Conservation (phyloP, 352 stramenopile genomes). For the Globisporangium irregulare region DNA sequence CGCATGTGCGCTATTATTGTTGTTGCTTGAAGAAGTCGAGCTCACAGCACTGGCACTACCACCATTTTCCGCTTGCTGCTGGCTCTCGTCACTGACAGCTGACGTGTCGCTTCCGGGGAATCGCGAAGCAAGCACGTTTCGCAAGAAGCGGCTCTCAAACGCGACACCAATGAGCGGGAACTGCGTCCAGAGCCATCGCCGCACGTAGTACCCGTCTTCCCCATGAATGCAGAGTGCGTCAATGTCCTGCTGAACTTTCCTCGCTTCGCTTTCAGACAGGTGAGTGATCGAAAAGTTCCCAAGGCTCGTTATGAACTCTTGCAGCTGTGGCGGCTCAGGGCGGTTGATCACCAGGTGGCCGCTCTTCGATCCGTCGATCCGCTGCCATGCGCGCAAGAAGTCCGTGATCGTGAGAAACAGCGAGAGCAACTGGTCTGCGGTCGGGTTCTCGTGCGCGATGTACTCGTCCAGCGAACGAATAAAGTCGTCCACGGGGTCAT, state of each 20-base stretch:
- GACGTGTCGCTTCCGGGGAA: constrained; percentile 1
- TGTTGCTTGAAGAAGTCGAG: neutral
- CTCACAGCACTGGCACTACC: neutral
- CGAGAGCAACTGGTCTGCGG: constrained; percentile 54
- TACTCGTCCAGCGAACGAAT: constrained; percentile 77
- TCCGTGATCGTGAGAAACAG: constrained; percentile 80
- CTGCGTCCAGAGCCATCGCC: constrained; percentile 82
- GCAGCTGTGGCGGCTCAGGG: constrained; percentile 58
- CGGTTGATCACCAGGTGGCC: constrained; percentile 31
- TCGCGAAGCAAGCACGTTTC: constrained; percentile 22
- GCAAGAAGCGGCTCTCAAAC: constrained; percentile 69
- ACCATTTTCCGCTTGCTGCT: neutral
- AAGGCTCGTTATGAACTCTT: constrained; percentile 71
- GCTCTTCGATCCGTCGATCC: constrained; percentile 20
- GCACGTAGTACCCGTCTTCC: constrained; percentile 75
- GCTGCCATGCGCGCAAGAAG: constrained; percentile 73
- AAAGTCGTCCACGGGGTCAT: constrained; percentile 81
- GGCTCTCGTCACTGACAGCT: constrained; percentile 3
- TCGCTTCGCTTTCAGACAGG: constrained; percentile 47
- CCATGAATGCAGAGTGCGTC: constrained; percentile 58
- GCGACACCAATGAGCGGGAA: constrained; percentile 79
- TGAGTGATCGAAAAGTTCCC: constrained; percentile 51
- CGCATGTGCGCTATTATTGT: constrained; percentile 2
- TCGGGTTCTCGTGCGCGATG: constrained; percentile 56
- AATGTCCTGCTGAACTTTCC: constrained; percentile 56